Evolutionary conservation across 2,329 filamentous ascomycete species (phyloP), one percentile per base, ranked within the genome.

Genomic region (Verticillium longisporum): DNA sequence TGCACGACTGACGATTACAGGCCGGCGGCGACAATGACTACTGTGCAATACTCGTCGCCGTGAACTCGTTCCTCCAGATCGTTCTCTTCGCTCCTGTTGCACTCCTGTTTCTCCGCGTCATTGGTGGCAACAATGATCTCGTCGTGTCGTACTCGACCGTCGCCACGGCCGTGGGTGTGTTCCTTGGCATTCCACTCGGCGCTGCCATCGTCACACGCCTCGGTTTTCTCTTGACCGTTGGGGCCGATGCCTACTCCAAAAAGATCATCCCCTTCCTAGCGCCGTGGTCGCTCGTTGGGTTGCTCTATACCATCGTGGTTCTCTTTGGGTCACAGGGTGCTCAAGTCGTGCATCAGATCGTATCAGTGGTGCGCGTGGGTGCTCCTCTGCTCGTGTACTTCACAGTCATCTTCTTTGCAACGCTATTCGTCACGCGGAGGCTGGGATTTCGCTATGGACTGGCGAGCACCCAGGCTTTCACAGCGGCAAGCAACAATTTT

Each of bases 401-500:
- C 68, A 67, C 85, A 1, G 73, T 88, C 63, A 84, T 95, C 61
- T 97, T 96, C 77, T 84, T 86, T 56, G 68, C 79, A 2, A 95
- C 91, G 0, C 77, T 95, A 1, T 78, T 77, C 54, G 75, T 87
- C 1, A 82, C 85, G 3, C 79, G 81, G 57, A 81, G 79, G n/a
- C 74, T 88, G n/a, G 89, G 91, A 0, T 92, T 92, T 61, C 86
- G 85, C 0, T 96, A 96, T 70, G 81, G 81, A 38, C 72, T 92
- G 1, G 82, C 83, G 1, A 81, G 83, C 11, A 94, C 91, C 1
- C 91, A 96, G 74, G 92, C 90, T 70, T 95, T 96, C 68, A 96
- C 91, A 0, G 93, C 91, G 0, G 90, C 91, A 1, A 96, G 92
- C 72, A 97, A 97, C 70, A 96, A 97, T 71, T 97, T 97, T 69